Evolutionary conservation across 2,329 filamentous ascomycete genomes (phyloP), one percentile per base, ranked within the genome.

Genomic region (Xylaria sp.): DNA sequence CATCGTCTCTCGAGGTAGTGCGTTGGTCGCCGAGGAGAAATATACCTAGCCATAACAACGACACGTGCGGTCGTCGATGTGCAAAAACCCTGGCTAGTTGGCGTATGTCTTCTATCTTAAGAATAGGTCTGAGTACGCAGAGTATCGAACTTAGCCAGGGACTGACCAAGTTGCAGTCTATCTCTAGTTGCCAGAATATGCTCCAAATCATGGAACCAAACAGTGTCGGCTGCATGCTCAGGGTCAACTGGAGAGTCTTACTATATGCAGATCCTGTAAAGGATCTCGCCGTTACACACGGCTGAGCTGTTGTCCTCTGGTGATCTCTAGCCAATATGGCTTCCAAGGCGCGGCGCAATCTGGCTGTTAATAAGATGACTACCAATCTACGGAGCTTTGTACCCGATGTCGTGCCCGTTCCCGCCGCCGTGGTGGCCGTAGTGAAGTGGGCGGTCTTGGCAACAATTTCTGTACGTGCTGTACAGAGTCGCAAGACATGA

Each of bases 191-290:
- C 55, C 55, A 47, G 55, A 59, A 59, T 59, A 59, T 59, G 40
- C 55, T 47, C 55, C 55, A 59, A 47, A 59, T 29, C 55, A 47
- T 59, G 23, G 55, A 44, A 27, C 55, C 55, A 47, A 59, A 44
- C 42, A 47, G 37, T 47, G 16, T 44, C 37, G 23, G 37, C 25
- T 59, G 37, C 55, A 59, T 59, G 42, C 55, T 59, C 55, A 47
- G 55, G 37, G 55, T 59, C 55, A 59, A 55, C 29, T 55, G 29
- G 51, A 55, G 51, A 55, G 51, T 55, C 51, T 55, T 37, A 8
- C 51, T 55, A 55, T 55, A 55, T 55, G 51, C 51, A 55, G 51
- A 55, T 55, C 51, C 51, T 55, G 29, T 55, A 55, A 55, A 55
- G 51, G 51, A 55, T 55, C 51, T 55, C 51, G 51, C 51, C 51